These are phyloP conservation scores for Bipolaris oryzae DNA, from an alignment of 2,329 filamentous ascomycete genomes.

Conservation along the genomic window DNA sequence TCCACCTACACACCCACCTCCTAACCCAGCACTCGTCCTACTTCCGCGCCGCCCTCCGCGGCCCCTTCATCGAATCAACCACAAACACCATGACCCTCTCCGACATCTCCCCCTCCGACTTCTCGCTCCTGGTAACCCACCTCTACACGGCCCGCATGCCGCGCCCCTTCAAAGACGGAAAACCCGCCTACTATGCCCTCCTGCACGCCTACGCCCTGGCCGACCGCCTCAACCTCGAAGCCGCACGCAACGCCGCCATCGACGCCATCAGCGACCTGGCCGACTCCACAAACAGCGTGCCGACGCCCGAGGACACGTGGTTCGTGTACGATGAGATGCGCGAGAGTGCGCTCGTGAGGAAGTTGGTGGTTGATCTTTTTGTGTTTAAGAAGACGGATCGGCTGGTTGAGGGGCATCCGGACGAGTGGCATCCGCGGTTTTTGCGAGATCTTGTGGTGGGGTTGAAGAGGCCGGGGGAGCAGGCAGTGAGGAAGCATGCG, in stretches of 20 bases:
- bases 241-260: constrained; percentile 53
- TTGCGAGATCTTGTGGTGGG: too few relatives aligned
- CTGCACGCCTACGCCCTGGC: constrained; percentile 55
- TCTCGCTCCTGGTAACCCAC: neutral
- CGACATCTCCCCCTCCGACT: constrained; percentile 43
- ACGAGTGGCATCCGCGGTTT: constrained; percentile 37
- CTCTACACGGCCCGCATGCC: constrained; percentile 51
- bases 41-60: constrained; percentile 58
- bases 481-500: constrained; percentile 51
- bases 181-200: constrained; percentile 58
- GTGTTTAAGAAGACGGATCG: constrained; percentile 60
- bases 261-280: constrained; percentile 53
- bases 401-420: constrained; percentile 53
- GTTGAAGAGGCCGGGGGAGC: constrained; percentile 53
- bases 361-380: constrained; percentile 57
- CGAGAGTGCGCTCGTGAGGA: constrained; percentile 47
- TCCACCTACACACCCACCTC: constrained; percentile 56
- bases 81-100: constrained; percentile 52
- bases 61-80: constrained; percentile 54
- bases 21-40: constrained; percentile 56
- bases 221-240: constrained; percentile 55
- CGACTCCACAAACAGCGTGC: constrained; percentile 57
- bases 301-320: constrained; percentile 56
- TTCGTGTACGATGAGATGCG: constrained; percentile 55
- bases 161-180: constrained; percentile 53